Conservation (phyloP, 306 rosid genomes). For the Lablab purpureus region DNA sequence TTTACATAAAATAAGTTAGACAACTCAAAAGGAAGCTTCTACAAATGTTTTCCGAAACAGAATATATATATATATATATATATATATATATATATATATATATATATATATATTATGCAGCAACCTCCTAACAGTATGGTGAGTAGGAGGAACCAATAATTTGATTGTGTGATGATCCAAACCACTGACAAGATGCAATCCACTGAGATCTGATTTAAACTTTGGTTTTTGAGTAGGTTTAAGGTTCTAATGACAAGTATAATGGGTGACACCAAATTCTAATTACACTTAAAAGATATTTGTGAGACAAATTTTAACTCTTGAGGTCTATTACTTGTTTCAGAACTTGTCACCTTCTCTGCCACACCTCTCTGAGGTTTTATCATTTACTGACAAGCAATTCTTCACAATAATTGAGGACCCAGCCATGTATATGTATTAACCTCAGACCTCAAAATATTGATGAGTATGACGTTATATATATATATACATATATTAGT, state of each 20-base stretch:
- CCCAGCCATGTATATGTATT: not conserved
- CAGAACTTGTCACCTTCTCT: conserved; percentile 46
- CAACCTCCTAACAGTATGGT: conserved; percentile 5
- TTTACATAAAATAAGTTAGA: not conserved
- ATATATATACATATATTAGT: too few species aligned
- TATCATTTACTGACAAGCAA: conserved; percentile 3
- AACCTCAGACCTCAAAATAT: conserved; percentile 37
- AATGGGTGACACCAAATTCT: conserved; percentile 52
- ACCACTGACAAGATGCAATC: not conserved
- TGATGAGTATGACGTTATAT: not conserved
- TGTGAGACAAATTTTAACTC: conserved; percentile 52
- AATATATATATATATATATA: too few species aligned
- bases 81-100: too few species aligned
- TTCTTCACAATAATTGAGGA: conserved; percentile 42
- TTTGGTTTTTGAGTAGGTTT: conserved; percentile 28
- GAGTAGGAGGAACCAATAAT: conserved; percentile 47
- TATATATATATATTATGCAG: too few species aligned
- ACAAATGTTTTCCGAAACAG: conserved; percentile 33
- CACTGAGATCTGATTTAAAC: conserved; percentile 42
- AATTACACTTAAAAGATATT: conserved; percentile 44
- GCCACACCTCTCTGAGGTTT: conserved; percentile 29
- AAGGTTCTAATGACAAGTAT: conserved; percentile 47
- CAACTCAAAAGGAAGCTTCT: conserved; percentile 28
- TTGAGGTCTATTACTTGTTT: conserved; percentile 47
- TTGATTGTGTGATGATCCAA: conserved; percentile 50